Evolutionary conservation across 2,329 filamentous ascomycete genomes (phyloP).

Genomic region (Apiospora sp.): DNA sequence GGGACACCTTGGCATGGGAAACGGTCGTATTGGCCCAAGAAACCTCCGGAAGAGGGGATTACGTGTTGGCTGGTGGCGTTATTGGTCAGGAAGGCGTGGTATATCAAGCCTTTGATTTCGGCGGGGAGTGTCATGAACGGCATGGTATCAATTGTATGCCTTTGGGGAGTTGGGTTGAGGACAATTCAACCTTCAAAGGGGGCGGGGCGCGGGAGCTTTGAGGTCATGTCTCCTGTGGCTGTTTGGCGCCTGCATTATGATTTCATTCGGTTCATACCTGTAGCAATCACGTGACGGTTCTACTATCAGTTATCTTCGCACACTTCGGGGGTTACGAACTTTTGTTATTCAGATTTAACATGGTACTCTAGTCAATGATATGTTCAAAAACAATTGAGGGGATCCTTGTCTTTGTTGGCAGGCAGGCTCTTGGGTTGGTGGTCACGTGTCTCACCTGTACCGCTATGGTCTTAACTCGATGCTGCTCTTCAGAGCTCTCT

Average conservation of each 20-base stretch:
- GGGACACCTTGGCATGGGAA: background rate
- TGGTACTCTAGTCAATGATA: slow-evolving; percentile 22
- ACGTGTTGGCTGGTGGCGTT: background rate
- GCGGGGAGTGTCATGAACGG: background rate
- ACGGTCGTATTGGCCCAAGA: background rate
- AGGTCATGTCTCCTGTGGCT: background rate
- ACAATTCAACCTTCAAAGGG: too few species aligned
- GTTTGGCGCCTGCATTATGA: background rate
- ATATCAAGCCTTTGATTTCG: background rate
- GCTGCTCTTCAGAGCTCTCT: slow-evolving; percentile 37
- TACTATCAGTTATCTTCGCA: too few species aligned
- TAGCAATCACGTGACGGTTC: background rate
- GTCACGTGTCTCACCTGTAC: background rate
- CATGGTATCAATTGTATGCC: too few species aligned
- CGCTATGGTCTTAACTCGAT: slow-evolving; percentile 31
- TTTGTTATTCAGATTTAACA: background rate
- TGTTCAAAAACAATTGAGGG: too few species aligned
- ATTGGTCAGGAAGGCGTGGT: background rate
- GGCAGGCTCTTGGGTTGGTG: slow-evolving; percentile 41
- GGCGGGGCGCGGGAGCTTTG: background rate
- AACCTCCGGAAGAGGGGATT: background rate
- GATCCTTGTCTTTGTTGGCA: too few species aligned
- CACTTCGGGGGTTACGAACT: background rate
- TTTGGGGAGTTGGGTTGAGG: too few species aligned
- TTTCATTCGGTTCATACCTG: background rate